Evolutionary conservation across 2,329 filamentous ascomycete genomes (phyloP).

Genomic region (Xylaria sp.): DNA sequence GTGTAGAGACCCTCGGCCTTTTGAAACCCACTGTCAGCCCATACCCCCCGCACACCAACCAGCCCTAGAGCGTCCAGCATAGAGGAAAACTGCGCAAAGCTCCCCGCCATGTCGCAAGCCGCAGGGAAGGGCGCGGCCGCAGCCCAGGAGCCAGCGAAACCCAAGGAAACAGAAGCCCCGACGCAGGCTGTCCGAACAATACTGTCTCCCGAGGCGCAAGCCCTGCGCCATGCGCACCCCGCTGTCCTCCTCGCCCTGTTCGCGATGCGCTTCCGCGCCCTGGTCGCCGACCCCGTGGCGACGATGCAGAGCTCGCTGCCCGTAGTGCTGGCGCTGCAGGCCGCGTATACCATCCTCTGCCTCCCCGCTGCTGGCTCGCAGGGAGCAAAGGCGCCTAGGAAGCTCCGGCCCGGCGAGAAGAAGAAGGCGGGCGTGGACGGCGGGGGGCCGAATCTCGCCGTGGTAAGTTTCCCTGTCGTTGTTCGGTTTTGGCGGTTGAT

Average conservation of each 20-base stretch:
- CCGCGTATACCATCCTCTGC: constrained; percentile 65
- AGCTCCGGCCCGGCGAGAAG: constrained; percentile 58
- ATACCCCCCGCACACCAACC: background rate
- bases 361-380: constrained; percentile 64
- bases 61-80: background rate
- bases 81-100: background rate
- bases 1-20: background rate
- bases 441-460: constrained; percentile 51
- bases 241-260: constrained; percentile 69
- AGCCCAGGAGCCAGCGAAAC: constrained; percentile 38
- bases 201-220: constrained; percentile 46
- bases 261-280: constrained; percentile 64
- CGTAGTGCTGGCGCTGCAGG: constrained; percentile 68
- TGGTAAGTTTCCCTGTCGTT: constrained; percentile 47
- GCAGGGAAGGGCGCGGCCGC: constrained; percentile 33
- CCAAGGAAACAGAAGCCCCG: constrained; percentile 35
- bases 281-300: constrained; percentile 73
- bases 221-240: constrained; percentile 71
- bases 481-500: background rate
- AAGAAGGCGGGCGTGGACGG: constrained; percentile 54
- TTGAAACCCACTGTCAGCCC: background rate
- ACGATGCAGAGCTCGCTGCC: constrained; percentile 67
- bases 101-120: constrained; percentile 47
- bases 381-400: constrained; percentile 50
- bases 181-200: constrained; percentile 48